Evolutionary conservation across 495 filamentous ascomycete genomes (phyloP).

Genomic region (Aspergillus sclerotiicarbonarius): DNA sequence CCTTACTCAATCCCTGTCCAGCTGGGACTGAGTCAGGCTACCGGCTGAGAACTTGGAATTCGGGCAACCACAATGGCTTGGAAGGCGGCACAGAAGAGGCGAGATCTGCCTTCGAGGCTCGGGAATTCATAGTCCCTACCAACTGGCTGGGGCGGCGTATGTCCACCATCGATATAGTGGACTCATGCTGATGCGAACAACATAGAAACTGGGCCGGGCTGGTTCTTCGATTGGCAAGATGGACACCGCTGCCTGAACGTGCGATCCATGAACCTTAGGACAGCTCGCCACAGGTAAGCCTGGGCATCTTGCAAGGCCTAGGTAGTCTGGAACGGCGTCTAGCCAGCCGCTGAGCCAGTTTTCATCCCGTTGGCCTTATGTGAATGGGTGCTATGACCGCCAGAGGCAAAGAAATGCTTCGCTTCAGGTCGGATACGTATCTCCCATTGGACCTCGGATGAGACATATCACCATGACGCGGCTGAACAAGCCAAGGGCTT

Average conservation of each 20-base stretch:
- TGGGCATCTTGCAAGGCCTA: neutral
- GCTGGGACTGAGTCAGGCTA: slow-evolving; percentile 1
- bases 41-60: neutral
- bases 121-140: neutral
- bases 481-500: neutral
- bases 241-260: neutral
- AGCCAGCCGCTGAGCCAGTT: neutral
- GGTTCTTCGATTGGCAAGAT: neutral
- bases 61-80: slow-evolving; percentile 1
- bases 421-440: neutral
- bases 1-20: neutral
- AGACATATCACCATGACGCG: neutral
- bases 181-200: neutral
- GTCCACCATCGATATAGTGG: neutral
- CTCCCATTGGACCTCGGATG: neutral
- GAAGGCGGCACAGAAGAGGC: neutral
- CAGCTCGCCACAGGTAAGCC: neutral
- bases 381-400: slow-evolving; percentile 8
- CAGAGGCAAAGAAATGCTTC: neutral
- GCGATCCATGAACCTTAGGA: neutral
- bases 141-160: neutral
- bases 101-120: neutral
- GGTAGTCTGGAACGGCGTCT: slow-evolving; percentile 2
- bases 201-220: neutral
- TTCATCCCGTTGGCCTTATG: neutral